These are phyloP conservation scores for Beauveria sp. DNA, from an alignment of 2,329 filamentous ascomycete genomes.

Conservation along the genomic window DNA sequence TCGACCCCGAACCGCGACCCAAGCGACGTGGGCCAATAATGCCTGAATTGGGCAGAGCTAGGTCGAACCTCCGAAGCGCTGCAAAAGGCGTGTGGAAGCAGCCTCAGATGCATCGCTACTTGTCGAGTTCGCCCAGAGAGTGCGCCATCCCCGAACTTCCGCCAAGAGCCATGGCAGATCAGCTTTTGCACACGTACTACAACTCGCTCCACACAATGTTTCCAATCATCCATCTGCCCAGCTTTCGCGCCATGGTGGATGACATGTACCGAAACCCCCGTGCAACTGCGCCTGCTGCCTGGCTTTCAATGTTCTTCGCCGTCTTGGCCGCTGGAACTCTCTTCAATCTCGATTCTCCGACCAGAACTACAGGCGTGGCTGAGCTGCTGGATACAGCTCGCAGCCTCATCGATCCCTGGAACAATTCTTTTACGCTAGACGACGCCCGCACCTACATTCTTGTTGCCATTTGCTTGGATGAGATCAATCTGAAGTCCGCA, in stretches of 20 bases:
- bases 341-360: slow-evolving; percentile 49
- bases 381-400: slow-evolving; percentile 66
- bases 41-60: slow-evolving; percentile 63
- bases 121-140: slow-evolving; percentile 40
- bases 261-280: slow-evolving; percentile 64
- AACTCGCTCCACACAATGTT: slow-evolving; percentile 70
- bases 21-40: slow-evolving; percentile 53
- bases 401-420: slow-evolving; percentile 70
- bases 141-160: slow-evolving; percentile 59
- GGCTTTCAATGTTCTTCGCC: slow-evolving; percentile 73
- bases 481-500: slow-evolving; percentile 78
- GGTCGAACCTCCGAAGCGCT: slow-evolving; percentile 63
- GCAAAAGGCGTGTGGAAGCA: slow-evolving; percentile 74
- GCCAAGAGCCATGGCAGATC: slow-evolving; percentile 59
- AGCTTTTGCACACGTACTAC: slow-evolving; percentile 68
- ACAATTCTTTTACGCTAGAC: slow-evolving; percentile 67
- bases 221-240: slow-evolving; percentile 83
- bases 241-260: slow-evolving; percentile 69
- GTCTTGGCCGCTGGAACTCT: slow-evolving; percentile 77
- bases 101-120: slow-evolving; percentile 58
- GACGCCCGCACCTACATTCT: slow-evolving; percentile 66
- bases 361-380: slow-evolving; percentile 45
- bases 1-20: slow-evolving; percentile 58
- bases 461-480: slow-evolving; percentile 70
- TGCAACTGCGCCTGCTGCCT: slow-evolving; percentile 54